Conservation (phyloP, 148 eudicot genomes). For the Oxyria digyna region DNA sequence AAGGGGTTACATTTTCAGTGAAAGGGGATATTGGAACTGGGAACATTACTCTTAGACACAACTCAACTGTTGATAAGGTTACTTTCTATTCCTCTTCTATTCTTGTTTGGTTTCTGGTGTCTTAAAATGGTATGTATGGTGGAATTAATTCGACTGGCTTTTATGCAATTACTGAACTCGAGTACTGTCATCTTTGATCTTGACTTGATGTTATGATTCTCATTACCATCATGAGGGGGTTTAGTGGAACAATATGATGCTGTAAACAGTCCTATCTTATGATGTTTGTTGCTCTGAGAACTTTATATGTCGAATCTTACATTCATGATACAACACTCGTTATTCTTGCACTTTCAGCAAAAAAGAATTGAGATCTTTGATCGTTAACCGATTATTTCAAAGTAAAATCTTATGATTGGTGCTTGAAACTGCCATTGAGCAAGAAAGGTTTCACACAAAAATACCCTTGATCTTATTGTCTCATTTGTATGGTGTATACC, state of each 20-base stretch:
- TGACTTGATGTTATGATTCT: neutral
- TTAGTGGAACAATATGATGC: neutral
- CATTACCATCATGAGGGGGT: neutral
- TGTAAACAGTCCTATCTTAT: neutral
- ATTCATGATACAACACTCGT: neutral
- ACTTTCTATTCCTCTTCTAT: neutral
- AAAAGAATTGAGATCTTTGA: neutral
- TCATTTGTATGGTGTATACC: no score
- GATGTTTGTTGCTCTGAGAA: no score
- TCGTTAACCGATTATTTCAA: no score
- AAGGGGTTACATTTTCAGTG: constrained; percentile 58
- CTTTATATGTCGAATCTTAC: no score
- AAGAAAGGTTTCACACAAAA: no score
- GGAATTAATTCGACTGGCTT: no score
- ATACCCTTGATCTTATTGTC: no score
- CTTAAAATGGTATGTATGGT: neutral
- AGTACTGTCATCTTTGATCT: neutral
- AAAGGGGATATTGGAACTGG: constrained; percentile 64
- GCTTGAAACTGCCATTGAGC: no score
- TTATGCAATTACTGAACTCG: no score
- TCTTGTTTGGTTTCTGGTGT: neutral
- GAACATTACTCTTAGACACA: constrained; percentile 45
- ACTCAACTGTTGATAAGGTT: constrained; percentile 47
- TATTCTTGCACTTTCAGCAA: neutral
- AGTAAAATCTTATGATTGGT: no score